Base-by-base conservation (phyloP, 164 flowering plant genomes). In the Annona cherimola region DNA sequence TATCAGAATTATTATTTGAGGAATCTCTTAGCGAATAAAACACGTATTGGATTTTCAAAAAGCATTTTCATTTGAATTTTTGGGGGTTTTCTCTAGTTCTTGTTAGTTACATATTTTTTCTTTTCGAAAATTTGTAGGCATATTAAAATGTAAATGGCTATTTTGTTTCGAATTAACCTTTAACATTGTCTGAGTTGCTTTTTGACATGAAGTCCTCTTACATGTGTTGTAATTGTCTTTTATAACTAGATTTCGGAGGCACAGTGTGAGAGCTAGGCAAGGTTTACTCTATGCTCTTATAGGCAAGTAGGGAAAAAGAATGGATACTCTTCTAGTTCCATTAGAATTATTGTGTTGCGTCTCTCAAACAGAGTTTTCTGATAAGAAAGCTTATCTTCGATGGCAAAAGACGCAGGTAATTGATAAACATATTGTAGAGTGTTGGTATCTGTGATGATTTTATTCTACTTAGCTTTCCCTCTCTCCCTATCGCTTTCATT, bases 351-450 rank as follows among this genome's bases (percentile, higher is more conserved):
- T 96, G 72, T 89, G 87, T 69, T 93, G 99, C 77, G 84, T 92
- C 75, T 91, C 98, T 39, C 90, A 88, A 20, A 83, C 94, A 44
- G 98, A 96, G 75, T 96, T 93, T 84, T 85, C 99, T 72, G 99
- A 96, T 77, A 93, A 82, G 86, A 96, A 90, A 78, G 82, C 97
- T 69, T 96, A 85, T 77, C 76, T 93, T 71, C 86, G 88, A 44
- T 96, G 99, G 99, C 98, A 93, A 78, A 96, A 93, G 80, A 89
- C 98, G 94, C 99, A 96, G 94, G 99, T 87, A 69, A 20, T 67
- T 71, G 67, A 61, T 55, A 45, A n/a, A 44, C 62, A 16, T 54
- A 41, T 45, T 42, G 26, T 45, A 20, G n/a, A n/a, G n/a, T n/a
- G n/a, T n/a, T 82, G 18, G 11, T 67, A 57, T 61, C 81, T 8